Evolutionary conservation across 148 eudicot species (phyloP), one percentile per base, ranked within the genome.

Genomic region (Dysphania ambrosioides): DNA sequence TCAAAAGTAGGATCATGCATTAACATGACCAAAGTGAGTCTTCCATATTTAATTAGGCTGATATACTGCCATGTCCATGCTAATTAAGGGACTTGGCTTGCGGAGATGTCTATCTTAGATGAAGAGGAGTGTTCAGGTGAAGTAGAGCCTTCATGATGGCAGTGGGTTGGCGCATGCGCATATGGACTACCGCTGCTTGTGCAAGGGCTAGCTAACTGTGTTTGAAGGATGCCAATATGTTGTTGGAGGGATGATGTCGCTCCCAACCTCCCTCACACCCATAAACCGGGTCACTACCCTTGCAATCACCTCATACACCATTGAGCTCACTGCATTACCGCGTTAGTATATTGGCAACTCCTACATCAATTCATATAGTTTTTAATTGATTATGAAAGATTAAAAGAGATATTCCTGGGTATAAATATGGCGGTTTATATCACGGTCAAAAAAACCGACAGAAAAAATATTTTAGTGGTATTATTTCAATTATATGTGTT

Each of bases 181-280:
- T 47, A 47, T 87, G 89, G 10, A 92, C 88, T 40, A 92, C 90
- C 76, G 90, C 97, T 0, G 94, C 91, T 58, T 93, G 97, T 35
- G 97, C 93, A 5, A 81, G 74, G 40, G 98, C 97, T 19, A 93
- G 98, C 97, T 19, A 93, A 60, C 40, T 93, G 97, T 31, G 90
- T 56, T 55, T 91, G 94, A 1, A 93, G 91, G 2, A 79, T 59
- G 31, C 89, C 90, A 1, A 93, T 86, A 55, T 91, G 97, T 30
- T 91, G 89, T 53, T 93, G 98, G 42, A 93, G 79, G 0, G 93
- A 89, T 26, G 98, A 93, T 30, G 91, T 93, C 0, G 98, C 94
- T 23, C 97, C 98, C 21, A 93, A 0, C 97, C 94, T 23, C 97
- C 98, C 21, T 91, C 98, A 66, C 98, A 93, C 30, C 98, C 98